A percentile compares a stretch with the other conserved stretches of the same genome.
Conservation (phyloP, 306 rosid species). For the Sicyos edulis region DNA sequence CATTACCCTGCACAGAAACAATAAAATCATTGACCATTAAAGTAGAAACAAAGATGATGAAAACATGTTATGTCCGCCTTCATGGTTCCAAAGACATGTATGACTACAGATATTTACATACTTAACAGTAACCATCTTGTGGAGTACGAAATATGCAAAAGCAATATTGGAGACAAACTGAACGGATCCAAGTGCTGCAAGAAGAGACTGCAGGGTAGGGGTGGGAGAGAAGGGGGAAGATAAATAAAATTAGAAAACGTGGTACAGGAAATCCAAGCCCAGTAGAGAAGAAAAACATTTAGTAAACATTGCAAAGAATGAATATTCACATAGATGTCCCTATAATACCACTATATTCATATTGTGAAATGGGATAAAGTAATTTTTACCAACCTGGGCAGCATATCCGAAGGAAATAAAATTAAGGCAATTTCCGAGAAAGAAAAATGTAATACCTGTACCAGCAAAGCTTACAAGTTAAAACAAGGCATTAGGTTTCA, state of each 20-base stretch:
- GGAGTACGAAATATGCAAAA: conserved; percentile 87
- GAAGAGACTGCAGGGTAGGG: conserved; percentile 67
- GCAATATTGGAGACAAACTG: conserved; percentile 97
- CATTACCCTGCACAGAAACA: conserved; percentile 55
- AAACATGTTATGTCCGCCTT: conserved; percentile 13
- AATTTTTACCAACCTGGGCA: conserved; percentile 65
- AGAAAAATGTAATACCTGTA: conserved; percentile 76
- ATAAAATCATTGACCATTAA: conserved; percentile 7
- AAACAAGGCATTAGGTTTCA: conserved; percentile 9
- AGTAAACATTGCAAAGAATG: background rate
- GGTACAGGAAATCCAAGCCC: conserved; percentile 19
- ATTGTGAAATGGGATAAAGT: conserved; percentile 12
- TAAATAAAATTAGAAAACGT: conserved; percentile 14
- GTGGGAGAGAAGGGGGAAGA: background rate
- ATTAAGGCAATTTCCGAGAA: conserved; percentile 84
- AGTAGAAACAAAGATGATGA: conserved; percentile 15
- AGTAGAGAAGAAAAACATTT: background rate
- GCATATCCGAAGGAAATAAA: conserved; percentile 95
- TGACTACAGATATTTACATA: conserved; percentile 34
- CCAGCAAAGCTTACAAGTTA: conserved; percentile 20
- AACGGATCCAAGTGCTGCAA: conserved; percentile 95
- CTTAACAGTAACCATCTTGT: conserved; percentile 92
- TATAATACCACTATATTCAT: conserved; percentile 5
- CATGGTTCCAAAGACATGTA: background rate
- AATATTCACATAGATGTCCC: background rate